Evolutionary conservation across 2,329 filamentous ascomycete species (phyloP), one percentile per base, ranked within the genome.

Genomic region (Fusarium oxysporum): DNA sequence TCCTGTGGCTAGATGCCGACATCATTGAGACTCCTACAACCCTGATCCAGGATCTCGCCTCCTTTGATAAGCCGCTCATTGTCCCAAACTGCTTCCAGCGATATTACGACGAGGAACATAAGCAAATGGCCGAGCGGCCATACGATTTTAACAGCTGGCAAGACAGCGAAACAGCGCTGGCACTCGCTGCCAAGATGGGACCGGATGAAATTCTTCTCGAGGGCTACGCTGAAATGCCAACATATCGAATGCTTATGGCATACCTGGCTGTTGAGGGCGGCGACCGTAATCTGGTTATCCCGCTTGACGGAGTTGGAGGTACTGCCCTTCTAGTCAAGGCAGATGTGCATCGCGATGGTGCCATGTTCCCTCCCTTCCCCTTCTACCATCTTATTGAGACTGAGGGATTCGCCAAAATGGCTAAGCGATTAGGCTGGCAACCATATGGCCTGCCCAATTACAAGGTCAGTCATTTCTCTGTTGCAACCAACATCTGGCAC

Each of bases 131-230:
- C 47, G 90, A 96, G 79, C 90, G 96, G 8, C 91, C 95, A 0
- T 99, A 99, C 81, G 96, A 99, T 84, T 98, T 92, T 87, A 99
- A 99, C 85, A 97, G 93, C 81, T 99, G 96, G 96, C 91, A 96
- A 78, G 96, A 99, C 80, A 97, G 93, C 79, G 88, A 92, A 2
- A 92, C 88, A 4, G 96, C 96, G 2, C 88, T 92, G 79, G 88
- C 92, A 40, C 84, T 99, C 71, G 95, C 89, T 5, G 85, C 88
- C 16, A 90, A 90, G 77, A 95, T 99, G 95, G 93, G 91, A 0
- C 92, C 92, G 1, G 96, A 99, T 77, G 96, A 99, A 53, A 95
- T 99, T 72, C 84, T 99, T 57, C 86, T 98, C 8, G 96, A 99
- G 82, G 96, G 96, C 11, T 99, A 99, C 79, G 90, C 89, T 1